A percentile compares a stretch with the other conserved stretches of the same genome.
phyloP scores from a whole-genome alignment of 257 asterid species.

The Fraxinus anomala region DNA sequence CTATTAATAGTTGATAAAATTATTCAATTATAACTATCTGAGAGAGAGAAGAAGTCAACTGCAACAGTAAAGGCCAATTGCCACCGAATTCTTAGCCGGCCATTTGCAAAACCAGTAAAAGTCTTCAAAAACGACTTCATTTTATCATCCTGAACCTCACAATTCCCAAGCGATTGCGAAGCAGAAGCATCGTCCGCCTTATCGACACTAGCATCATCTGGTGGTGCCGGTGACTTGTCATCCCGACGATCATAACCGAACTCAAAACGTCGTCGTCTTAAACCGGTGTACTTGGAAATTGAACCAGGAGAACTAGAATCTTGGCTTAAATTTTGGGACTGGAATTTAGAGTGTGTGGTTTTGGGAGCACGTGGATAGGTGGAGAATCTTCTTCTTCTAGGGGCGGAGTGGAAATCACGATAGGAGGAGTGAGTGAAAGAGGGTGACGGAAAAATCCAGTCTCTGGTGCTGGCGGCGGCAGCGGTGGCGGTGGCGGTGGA shows the following conservation, averaged over 20 bases:
- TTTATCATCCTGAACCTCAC: slow-evolving; percentile 32
- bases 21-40: not conserved
- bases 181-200: slow-evolving; percentile 28
- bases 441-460: slow-evolving; percentile 79
- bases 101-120: slow-evolving; percentile 32
- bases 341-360: slow-evolving; percentile 37
- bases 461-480: slow-evolving; percentile 29
- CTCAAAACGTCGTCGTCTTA: slow-evolving; percentile 47
- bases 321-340: slow-evolving; percentile 18
- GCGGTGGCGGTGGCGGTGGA: not conserved
- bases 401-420: slow-evolving; percentile 35
- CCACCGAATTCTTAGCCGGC: slow-evolving; percentile 45
- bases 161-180: slow-evolving; percentile 24
- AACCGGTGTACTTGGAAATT: slow-evolving; percentile 31
- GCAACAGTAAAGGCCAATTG: slow-evolving; percentile 46
- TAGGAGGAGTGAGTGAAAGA: slow-evolving; percentile 54
- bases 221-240: slow-evolving; percentile 45
- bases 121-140: slow-evolving; percentile 28
- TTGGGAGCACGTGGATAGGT: slow-evolving; percentile 34
- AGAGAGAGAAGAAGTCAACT: slow-evolving; percentile 26
- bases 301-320: slow-evolving; percentile 26
- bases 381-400: slow-evolving; percentile 57
- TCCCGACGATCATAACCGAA: slow-evolving; percentile 18
- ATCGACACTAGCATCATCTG: slow-evolving; percentile 24
- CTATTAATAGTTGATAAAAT: not conserved